These are phyloP conservation scores for Penicillium sp. DNA, from an alignment of 2,329 filamentous ascomycete genomes.

Conservation along the genomic window DNA sequence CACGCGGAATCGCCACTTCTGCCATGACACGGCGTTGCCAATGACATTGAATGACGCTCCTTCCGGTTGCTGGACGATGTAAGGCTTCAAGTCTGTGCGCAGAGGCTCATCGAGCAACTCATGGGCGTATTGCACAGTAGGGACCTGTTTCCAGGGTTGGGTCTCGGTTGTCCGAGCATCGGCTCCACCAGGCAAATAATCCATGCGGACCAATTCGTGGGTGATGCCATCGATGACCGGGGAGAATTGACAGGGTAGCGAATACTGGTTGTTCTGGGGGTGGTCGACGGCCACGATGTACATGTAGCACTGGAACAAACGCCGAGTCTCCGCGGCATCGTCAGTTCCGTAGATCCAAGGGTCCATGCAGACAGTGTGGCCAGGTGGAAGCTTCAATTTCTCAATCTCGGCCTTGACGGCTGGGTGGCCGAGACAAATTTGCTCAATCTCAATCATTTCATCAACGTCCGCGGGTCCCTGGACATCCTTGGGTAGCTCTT, in stretches of 20 bases:
- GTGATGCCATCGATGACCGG: constrained; percentile 55
- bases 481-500: constrained; percentile 47
- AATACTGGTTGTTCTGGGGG: constrained; percentile 39
- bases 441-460: constrained; percentile 58
- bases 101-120: constrained; percentile 62
- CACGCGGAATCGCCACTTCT: constrained; percentile 62
- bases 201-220: constrained; percentile 65
- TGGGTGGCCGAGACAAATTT: constrained; percentile 53
- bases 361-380: constrained; percentile 55
- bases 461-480: constrained; percentile 58
- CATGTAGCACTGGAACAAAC: constrained; percentile 43
- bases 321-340: constrained; percentile 37
- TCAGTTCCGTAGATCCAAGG: constrained; percentile 66
- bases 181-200: constrained; percentile 63
- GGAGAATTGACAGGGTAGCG: constrained; percentile 36
- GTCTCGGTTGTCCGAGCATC: constrained; percentile 58
- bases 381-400: constrained; percentile 57
- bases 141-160: constrained; percentile 55
- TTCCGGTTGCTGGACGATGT: constrained; percentile 62
- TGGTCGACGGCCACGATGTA: constrained; percentile 37
- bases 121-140: constrained; percentile 54
- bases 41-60: constrained; percentile 60
- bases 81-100: constrained; percentile 63
- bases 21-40: constrained; percentile 59
- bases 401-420: constrained; percentile 57